Conservation (phyloP, 2,329 filamentous ascomycete genomes). For the Chaetothyriales sp. region DNA sequence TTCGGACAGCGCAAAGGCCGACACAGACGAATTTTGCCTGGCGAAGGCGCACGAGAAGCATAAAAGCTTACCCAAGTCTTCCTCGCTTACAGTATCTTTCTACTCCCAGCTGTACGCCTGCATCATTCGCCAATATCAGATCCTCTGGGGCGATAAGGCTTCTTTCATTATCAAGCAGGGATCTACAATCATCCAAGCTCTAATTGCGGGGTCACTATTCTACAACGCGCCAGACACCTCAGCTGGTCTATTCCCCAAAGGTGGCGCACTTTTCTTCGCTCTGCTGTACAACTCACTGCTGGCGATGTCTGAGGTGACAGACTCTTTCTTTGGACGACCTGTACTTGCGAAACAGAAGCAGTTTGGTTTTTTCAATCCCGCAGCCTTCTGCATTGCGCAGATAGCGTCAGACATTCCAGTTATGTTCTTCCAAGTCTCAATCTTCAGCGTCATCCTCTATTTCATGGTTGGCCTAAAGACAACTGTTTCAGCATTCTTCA, state of each 20-base stretch:
- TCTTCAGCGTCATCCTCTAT: slow-evolving; percentile 50
- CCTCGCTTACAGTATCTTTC: slow-evolving; percentile 44
- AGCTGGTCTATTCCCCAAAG: slow-evolving; percentile 44
- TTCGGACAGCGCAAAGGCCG: slow-evolving; percentile 34
- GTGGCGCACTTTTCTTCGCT: slow-evolving; percentile 49
- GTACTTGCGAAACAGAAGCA: slow-evolving; percentile 58
- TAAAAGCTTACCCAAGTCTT: slow-evolving; percentile 39
- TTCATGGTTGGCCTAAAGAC: slow-evolving; percentile 46
- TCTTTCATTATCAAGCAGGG: slow-evolving; percentile 51
- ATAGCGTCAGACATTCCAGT: slow-evolving; percentile 45
- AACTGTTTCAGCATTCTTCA: slow-evolving; percentile 45
- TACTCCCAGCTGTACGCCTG: slow-evolving; percentile 42
- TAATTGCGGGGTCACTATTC: slow-evolving; percentile 39
- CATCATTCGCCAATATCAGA: slow-evolving; percentile 49
- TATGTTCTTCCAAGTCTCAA: slow-evolving; percentile 42
- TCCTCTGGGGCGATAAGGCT: slow-evolving; percentile 51
- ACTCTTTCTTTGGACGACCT: slow-evolving; percentile 48
- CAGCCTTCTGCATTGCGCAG: slow-evolving; percentile 46
- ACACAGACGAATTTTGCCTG: slow-evolving; percentile 42
- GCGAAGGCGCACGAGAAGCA: slow-evolving; percentile 43
- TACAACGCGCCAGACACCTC: slow-evolving; percentile 41
- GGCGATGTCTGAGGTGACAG: slow-evolving; percentile 46
- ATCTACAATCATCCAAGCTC: slow-evolving; percentile 27
- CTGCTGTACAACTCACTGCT: slow-evolving; percentile 51
- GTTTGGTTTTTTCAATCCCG: slow-evolving; percentile 54